Evolutionary conservation across 805 yeast species (phyloP), one percentile per base, ranked within the genome.

Genomic region (Maudiozyma barnettii): DNA sequence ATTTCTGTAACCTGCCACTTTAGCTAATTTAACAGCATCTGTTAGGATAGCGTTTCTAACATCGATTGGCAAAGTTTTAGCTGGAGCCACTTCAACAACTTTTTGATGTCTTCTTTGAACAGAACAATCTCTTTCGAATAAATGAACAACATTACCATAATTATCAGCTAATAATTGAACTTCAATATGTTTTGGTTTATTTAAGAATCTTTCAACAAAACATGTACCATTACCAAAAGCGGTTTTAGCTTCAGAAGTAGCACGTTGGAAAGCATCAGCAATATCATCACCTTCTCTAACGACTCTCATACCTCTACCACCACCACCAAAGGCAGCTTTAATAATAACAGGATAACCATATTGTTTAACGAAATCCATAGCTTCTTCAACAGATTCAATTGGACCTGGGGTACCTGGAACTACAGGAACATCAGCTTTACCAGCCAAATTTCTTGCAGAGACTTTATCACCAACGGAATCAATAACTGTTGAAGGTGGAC

Each of bases 291-390:
- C 97, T 69, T 91, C 96, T 62, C 95, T 77, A 41, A 91, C 99
- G 45, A 91, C 99, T 73, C 99, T 82, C 98, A 91, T 93, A 78
- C 99, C 99, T 72, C 98, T 82, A 64, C 99, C 99, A 76, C 99
- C 99, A 72, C 99, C 99, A 67, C 99, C 99, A 63, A 85, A 93
- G 36, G 99, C 99, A 42, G 99, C 99, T 71, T 91, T 91, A 71
- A 91, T 89, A 69, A 91, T 91, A 43, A 93, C 98, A 8, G 99
- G 99, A 71, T 67, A 90, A 30, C 99, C 99, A 67, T 91, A 77
- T 69, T 88, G 63, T 41, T 71, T 77, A 35, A 90, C 97, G 63
- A 91, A 91, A 8, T 66, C 81, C 54, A 70, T 59, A 31, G 98
- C 98, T 60, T 91, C 88, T 48, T 75, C 82, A 21, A 82, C 82